Evolutionary conservation across 257 asterid species (phyloP).

Genomic region (Przewalskia tangutica): DNA sequence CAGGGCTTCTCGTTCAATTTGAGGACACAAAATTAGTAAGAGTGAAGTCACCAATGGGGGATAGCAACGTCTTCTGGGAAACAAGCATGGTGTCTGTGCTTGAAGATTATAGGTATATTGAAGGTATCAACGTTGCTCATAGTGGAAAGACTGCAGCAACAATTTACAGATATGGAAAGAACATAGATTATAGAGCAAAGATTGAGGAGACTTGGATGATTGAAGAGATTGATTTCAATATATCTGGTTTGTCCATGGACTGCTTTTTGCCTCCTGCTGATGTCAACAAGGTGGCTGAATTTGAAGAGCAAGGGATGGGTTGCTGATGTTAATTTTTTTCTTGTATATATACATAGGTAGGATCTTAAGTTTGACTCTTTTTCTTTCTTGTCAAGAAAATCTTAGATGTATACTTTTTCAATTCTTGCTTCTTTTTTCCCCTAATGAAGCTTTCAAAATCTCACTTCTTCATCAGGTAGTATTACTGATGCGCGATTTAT

Average conservation of each 20-base stretch:
- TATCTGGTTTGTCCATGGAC: slow-evolving; percentile 55
- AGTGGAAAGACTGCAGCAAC: slow-evolving; percentile 54
- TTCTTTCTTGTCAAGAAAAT: neutral
- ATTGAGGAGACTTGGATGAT: slow-evolving; percentile 73
- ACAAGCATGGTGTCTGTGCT: slow-evolving; percentile 58
- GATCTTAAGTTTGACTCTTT: neutral
- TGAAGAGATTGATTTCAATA: slow-evolving; percentile 78
- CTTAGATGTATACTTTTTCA: neutral
- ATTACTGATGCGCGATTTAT: too few relatives aligned
- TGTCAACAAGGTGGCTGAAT: slow-evolving; percentile 24
- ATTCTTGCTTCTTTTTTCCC: neutral
- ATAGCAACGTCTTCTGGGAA: slow-evolving; percentile 52
- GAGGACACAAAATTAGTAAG: slow-evolving; percentile 69
- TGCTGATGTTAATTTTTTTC: neutral
- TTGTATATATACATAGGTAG: neutral
- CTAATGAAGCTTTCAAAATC: neutral
- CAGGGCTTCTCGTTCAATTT: slow-evolving; percentile 66
- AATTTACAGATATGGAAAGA: slow-evolving; percentile 62
- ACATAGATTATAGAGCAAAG: slow-evolving; percentile 42
- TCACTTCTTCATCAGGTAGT: neutral
- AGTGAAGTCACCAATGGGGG: slow-evolving; percentile 43
- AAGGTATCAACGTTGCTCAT: slow-evolving; percentile 79
- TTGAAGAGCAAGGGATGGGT: slow-evolving; percentile 11
- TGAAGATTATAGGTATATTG: slow-evolving; percentile 49
- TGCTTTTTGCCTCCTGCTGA: slow-evolving; percentile 73